Base-by-base conservation (phyloP, 345 rosid genomes). In the Combretum micranthum region DNA sequence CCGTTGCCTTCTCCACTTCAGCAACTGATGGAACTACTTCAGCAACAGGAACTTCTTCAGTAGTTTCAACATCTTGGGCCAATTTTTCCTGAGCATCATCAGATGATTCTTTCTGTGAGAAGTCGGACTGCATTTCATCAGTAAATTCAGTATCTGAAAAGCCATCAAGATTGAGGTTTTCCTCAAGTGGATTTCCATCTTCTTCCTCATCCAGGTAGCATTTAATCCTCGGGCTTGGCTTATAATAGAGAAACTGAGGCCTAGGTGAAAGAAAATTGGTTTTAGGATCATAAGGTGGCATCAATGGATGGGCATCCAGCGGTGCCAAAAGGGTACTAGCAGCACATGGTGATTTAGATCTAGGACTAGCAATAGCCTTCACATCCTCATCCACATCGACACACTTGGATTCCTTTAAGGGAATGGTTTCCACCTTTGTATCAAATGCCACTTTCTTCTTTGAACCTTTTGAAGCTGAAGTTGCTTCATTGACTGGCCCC, bases 221-320 rank as follows among this genome's bases (percentile, higher is more conserved):
- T 59, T 72, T 77, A 13, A 82, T 64, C 86, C n/a, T 61, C 10
- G 84, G 91, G 67, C 83, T 87, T 2, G 87, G 90, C 50, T 65
- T 77, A 44, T 84, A 81, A 39, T 68, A 78, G 44, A 79, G 83
- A 65, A 81, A 84, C 66, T 60, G 78, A 50, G 87, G 90, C 74
- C 90, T 79, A 12, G 85, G 85, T 8, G 90, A 75, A 49, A 77
- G 77, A 61, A n/a, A 81, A 64, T 84, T 84, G 37, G 75, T 77
- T 59, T 75, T 68, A 16, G 83, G 87, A 64, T 81, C 85, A 63
- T 79, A 87, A 52, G 86, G 84, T 56, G 66, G 73, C 72, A 75
- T 19, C 32, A 55, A 67, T 18, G 90, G 74, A 64, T 77, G 88
- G 1, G 74, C 83, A 72, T 86, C 92, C 50, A 83, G 72, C 1